Conservation (phyloP, 345 rosid genomes). For the Chamaenerion angustifolium region DNA sequence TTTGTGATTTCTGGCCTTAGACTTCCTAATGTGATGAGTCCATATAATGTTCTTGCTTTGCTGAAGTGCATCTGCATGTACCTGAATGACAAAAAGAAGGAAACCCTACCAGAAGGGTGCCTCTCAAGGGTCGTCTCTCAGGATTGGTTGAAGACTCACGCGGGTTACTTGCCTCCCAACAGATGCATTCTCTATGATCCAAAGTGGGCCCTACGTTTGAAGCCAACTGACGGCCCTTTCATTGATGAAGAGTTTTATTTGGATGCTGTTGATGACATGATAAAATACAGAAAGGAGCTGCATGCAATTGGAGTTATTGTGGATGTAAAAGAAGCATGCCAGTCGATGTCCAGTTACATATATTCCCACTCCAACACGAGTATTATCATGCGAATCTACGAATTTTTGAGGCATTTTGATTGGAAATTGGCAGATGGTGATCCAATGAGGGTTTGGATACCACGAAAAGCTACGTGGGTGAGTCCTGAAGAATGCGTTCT, state of each 20-base stretch:
- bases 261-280: conserved; percentile 5
- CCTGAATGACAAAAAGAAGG: conserved; percentile 8
- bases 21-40: conserved; percentile 24
- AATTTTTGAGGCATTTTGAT: conserved; percentile 14
- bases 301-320: conserved; percentile 30
- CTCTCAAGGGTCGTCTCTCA: conserved; percentile 14
- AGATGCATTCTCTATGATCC: conserved; percentile 32
- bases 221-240: conserved; percentile 57
- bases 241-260: conserved; percentile 53
- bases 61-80: conserved; percentile 29
- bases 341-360: conserved; percentile 27
- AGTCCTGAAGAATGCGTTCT: conserved; percentile 32
- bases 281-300: conserved; percentile 26
- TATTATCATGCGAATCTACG: conserved; percentile 34
- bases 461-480: conserved; percentile 32
- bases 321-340: conserved; percentile 14
- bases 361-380: conserved; percentile 22
- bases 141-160: conserved; percentile 44
- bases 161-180: conserved; percentile 38
- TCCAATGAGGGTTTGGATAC: conserved; percentile 37
- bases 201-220: conserved; percentile 19
- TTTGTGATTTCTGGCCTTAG: conserved; percentile 27
- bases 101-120: conserved; percentile 19
- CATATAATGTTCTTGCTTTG: conserved; percentile 24
- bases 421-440: conserved; percentile 25